Percentiles rank a stretch among this genome's conserved stretches.
Evolutionary conservation across 768 basidiomycete genomes (phyloP).

Genomic region (Butyriboletus loyo): DNA sequence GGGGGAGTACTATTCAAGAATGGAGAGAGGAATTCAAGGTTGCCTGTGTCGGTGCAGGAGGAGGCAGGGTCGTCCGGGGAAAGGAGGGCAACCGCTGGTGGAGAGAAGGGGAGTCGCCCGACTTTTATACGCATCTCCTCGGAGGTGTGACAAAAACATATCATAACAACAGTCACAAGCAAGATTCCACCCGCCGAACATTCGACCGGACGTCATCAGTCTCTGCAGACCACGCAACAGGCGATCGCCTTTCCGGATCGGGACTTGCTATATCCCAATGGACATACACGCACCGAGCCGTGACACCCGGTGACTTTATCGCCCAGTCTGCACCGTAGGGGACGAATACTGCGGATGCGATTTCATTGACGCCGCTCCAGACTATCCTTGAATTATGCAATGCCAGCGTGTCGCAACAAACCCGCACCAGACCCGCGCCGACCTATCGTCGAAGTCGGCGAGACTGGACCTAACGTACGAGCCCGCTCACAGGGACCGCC

Average conservation of each 20-base stretch:
- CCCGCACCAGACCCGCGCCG: background rate
- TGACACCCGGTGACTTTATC: slow-evolving; percentile 28
- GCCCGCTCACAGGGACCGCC: background rate
- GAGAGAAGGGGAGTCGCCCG: slow-evolving; percentile 1
- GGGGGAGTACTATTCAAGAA: slow-evolving; percentile 2
- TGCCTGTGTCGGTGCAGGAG: slow-evolving; percentile 2
- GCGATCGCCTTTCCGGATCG: slow-evolving; percentile 20
- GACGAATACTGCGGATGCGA: background rate
- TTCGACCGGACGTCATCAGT: slow-evolving; percentile 19
- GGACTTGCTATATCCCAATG: slow-evolving; percentile 13
- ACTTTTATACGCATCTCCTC: slow-evolving; percentile 29
- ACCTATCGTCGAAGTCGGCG: slow-evolving; percentile 25
- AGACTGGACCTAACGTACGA: background rate
- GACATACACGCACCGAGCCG: slow-evolving; percentile 18
- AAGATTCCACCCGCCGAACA: slow-evolving; percentile 19
- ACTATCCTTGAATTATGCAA: slow-evolving; percentile 7
- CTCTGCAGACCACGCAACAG: slow-evolving; percentile 7
- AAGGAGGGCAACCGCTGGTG: slow-evolving; percentile 9
- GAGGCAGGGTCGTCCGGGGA: background rate
- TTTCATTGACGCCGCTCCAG: slow-evolving; percentile 10
- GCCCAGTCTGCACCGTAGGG: slow-evolving; percentile 1
- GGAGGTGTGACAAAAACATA: slow-evolving; percentile 36
- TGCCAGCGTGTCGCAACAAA: background rate
- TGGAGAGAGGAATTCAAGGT: background rate
- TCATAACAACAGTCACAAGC: slow-evolving; percentile 28